Conservation (phyloP, 2,329 filamentous ascomycete species). For the Plenodomus tracheiphilus region DNA sequence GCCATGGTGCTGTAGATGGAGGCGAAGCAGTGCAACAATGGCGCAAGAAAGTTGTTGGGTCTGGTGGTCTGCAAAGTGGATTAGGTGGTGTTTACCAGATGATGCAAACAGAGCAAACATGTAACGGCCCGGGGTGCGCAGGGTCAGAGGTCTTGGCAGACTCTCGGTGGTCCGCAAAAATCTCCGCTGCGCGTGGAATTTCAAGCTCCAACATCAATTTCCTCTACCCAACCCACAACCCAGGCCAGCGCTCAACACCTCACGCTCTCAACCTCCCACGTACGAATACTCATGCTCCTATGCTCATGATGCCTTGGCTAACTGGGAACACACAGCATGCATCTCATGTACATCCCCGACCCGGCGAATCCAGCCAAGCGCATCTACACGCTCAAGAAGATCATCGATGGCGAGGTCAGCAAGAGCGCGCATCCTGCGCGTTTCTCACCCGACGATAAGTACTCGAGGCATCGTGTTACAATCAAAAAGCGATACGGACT, state of each 20-base stretch:
- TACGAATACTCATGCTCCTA: neutral
- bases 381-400: conserved; percentile 93
- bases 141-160: conserved; percentile 10
- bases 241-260: neutral
- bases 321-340: conserved; percentile 52
- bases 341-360: conserved; percentile 87
- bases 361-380: conserved; percentile 71
- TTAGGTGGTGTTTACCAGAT: conserved; percentile 18
- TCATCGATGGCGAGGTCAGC: conserved; percentile 78
- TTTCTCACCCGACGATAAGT: conserved; percentile 98
- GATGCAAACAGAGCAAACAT: conserved; percentile 17
- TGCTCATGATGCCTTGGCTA: neutral
- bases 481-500: conserved; percentile 92
- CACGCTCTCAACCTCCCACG: neutral
- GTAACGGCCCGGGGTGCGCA: too few relatives aligned
- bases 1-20: conserved; percentile 28
- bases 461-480: conserved; percentile 89
- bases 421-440: conserved; percentile 95
- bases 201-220: conserved; percentile 1
- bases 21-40: neutral
- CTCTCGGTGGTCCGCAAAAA: conserved; percentile 31
- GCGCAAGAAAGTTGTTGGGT: neutral
- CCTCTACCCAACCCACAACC: neutral
- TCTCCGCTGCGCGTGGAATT: conserved; percentile 15
- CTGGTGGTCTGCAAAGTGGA: conserved; percentile 2